Conservation (phyloP, 2,329 filamentous ascomycete species). For the Hymenoscyphus infarciens region DNA sequence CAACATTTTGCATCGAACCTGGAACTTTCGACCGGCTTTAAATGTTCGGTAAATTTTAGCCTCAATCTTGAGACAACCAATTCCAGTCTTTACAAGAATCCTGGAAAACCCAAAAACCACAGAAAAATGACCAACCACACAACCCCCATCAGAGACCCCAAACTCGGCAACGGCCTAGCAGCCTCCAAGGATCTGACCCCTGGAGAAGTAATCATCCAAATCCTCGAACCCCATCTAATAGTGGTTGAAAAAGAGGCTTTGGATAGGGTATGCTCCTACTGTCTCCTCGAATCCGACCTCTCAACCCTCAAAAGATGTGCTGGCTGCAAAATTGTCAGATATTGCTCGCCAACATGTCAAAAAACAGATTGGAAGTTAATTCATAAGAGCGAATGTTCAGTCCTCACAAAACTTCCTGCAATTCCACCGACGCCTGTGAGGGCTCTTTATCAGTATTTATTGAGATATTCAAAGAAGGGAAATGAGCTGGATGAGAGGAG, state of each 20-base stretch:
- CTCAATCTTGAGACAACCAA: background rate
- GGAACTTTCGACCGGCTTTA: too few species aligned
- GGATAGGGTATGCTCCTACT: constrained; percentile 29
- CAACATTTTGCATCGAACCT: too few species aligned
- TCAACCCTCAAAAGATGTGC: constrained; percentile 41
- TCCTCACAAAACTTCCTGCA: constrained; percentile 41
- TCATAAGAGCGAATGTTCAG: constrained; percentile 54
- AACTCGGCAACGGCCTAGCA: constrained; percentile 27
- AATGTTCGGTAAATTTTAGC: too few species aligned
- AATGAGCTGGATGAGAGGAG: constrained; percentile 34
- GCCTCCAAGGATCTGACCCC: constrained; percentile 16
- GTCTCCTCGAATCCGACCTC: constrained; percentile 19
- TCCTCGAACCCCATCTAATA: constrained; percentile 26
- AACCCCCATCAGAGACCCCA: constrained; percentile 10
- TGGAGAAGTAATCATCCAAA: constrained; percentile 26
- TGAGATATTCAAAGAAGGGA: constrained; percentile 35
- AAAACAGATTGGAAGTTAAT: constrained; percentile 48
- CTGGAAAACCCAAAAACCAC: background rate
- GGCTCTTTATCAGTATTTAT: constrained; percentile 49
- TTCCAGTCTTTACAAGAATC: background rate
- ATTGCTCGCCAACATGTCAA: constrained; percentile 55
- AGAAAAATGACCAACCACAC: constrained; percentile 19
- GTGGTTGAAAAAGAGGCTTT: constrained; percentile 32
- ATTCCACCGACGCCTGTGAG: constrained; percentile 51
- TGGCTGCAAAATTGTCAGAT: constrained; percentile 50